phyloP scores from a whole-genome alignment of 208 protist species.

The Acanthamoeba castellanii region DNA sequence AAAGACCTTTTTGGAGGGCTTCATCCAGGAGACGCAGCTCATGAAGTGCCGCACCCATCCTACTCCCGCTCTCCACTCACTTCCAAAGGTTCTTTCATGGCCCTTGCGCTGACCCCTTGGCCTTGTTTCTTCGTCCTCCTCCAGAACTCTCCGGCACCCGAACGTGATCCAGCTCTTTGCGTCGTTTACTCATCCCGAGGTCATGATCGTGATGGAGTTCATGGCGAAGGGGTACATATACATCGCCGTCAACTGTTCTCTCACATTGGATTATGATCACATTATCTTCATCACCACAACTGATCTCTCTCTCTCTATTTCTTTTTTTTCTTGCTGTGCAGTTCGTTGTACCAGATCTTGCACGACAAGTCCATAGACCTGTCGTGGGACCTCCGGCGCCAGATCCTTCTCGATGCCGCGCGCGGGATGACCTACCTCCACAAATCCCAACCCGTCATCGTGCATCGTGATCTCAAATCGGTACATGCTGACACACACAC shows the following conservation, averaged over 20 bases:
- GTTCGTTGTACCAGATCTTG: constrained; percentile 62
- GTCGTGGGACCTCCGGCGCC: constrained; percentile 67
- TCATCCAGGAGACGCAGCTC: constrained; percentile 70
- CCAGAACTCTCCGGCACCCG: constrained; percentile 18
- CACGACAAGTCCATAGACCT: constrained; percentile 53
- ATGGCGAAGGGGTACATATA: constrained; percentile 41
- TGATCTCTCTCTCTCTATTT: not conserved
- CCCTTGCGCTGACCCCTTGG: too few relatives aligned
- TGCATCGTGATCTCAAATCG: constrained; percentile 68
- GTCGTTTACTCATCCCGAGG: constrained; percentile 65
- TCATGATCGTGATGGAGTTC: constrained; percentile 73
- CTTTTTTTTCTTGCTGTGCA: not conserved
- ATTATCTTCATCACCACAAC: not conserved
- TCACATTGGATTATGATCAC: not conserved
- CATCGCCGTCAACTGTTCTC: not conserved
- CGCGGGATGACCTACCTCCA: constrained; percentile 68
- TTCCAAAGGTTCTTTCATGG: too few relatives aligned
- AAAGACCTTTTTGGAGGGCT: constrained; percentile 60
- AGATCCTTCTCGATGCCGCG: constrained; percentile 65
- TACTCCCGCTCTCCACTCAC: too few relatives aligned
- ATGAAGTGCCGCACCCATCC: constrained; percentile 53
- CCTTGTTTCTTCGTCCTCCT: not conserved
- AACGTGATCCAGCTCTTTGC: constrained; percentile 72
- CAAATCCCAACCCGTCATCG: constrained; percentile 72
- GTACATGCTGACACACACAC: not conserved